Evolutionary conservation across 176 grass and related monocot species (phyloP).

Genomic region (Otatea glauca): DNA sequence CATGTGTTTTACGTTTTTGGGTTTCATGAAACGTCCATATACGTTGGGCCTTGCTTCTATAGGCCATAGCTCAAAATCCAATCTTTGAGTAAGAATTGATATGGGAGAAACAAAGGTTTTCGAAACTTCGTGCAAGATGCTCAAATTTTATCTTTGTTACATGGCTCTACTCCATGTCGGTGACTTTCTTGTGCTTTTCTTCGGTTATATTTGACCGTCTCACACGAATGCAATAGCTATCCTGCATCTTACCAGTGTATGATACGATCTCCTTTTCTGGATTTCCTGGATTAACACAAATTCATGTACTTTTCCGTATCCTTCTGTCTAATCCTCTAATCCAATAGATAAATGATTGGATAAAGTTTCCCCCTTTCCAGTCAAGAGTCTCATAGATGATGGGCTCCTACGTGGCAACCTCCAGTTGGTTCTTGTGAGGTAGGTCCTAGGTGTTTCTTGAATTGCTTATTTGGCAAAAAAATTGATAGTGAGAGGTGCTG

Average conservation of each 20-base stretch:
- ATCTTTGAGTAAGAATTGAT: not conserved
- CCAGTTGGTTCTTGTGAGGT: slow-evolving; percentile 5
- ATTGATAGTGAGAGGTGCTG: slow-evolving; percentile 8
- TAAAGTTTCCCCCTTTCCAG: not conserved
- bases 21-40: no score
- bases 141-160: not conserved
- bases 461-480: slow-evolving; percentile 8
- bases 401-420: slow-evolving; percentile 23
- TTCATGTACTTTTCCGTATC: not conserved
- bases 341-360: not conserved
- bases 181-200: not conserved
- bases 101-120: not conserved
- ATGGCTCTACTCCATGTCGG: not conserved
- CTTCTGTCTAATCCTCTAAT: not conserved
- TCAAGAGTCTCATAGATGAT: not conserved
- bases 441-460: slow-evolving; percentile 19
- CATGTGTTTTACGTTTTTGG: no score
- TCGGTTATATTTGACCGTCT: no score
- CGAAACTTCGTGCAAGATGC: not conserved
- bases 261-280: no score
- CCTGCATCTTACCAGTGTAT: no score
- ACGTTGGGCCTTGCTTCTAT: no score
- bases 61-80: no score
- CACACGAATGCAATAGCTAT: no score
- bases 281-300: not conserved